These are phyloP conservation scores for Cenchrus purpureus DNA, from an alignment of 176 grass and related monocot species.

Conservation along the genomic window DNA sequence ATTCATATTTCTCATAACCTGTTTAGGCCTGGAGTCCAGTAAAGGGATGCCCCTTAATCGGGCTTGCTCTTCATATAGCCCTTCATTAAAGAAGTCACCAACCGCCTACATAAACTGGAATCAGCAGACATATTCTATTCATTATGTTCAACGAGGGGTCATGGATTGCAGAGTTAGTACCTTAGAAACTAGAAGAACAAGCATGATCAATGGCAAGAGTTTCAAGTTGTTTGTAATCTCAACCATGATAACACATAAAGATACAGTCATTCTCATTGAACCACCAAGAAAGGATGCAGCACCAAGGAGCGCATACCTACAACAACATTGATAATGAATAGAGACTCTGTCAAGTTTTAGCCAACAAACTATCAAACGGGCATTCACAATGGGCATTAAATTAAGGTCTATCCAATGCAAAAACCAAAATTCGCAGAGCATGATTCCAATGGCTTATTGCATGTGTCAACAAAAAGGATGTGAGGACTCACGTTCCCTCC, in stretches of 20 bases:
- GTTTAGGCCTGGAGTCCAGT: slow-evolving; percentile 91
- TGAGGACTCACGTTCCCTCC: slow-evolving; percentile 94
- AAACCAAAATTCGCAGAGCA: slow-evolving; percentile 12
- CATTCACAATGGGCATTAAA: not conserved
- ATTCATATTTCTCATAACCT: slow-evolving; percentile 88
- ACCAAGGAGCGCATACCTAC: slow-evolving; percentile 96
- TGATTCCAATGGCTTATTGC: slow-evolving; percentile 13
- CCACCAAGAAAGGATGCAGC: slow-evolving; percentile 99
- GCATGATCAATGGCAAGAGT: slow-evolving; percentile 97
- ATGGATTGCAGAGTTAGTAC: slow-evolving; percentile 49
- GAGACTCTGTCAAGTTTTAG: not conserved
- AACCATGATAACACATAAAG: slow-evolving; percentile 99
- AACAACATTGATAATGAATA: slow-evolving; percentile 30
- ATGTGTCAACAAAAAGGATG: slow-evolving; percentile 15
- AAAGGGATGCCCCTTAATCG: slow-evolving; percentile 87
- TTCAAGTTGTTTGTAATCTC: slow-evolving; percentile 99
- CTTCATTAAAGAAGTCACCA: slow-evolving; percentile 95
- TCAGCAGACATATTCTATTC: slow-evolving; percentile 33
- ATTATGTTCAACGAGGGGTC: slow-evolving; percentile 37
- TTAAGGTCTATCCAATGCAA: not conserved
- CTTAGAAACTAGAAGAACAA: slow-evolving; percentile 98
- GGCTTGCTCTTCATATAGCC: slow-evolving; percentile 92
- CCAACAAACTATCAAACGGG: slow-evolving; percentile 4
- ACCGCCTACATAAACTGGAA: slow-evolving; percentile 72
- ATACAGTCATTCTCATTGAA: slow-evolving; percentile 99